Evolutionary conservation across 164 flowering plant genomes (phyloP), one percentile per base, ranked within the genome.

Genomic region (Magnolia sinica): DNA sequence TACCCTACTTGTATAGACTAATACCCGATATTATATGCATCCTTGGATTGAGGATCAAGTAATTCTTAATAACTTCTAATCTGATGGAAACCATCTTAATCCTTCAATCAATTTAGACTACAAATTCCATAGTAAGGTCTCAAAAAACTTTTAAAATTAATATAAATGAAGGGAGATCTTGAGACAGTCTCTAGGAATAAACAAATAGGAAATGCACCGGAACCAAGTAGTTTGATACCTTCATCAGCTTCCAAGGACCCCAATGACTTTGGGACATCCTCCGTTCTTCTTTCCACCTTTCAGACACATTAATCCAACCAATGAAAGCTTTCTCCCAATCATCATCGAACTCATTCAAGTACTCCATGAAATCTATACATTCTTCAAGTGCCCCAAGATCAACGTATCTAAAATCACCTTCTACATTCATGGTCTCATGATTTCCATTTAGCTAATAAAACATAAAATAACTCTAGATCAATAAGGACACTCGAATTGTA

Each of bases 361-460:
- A 87, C 20, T 92, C 92, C 29, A 91, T 78, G 81, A 96, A 96
- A 82, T 82, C 86, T 20, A 74, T 6, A 76, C 97, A 96, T 82
- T 96, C 99, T 65, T 90, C 92, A 83, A 88, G 91, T 55, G 86
- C 98, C 68, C 94, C 91, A 66, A 86, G 75, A 64, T 92, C 91
- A 74, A 93, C 99, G 84, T 88, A 96, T 82, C 99, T 86, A 76
- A 86, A 96, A 83, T 96, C 99, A 55, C 98, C 99, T 86, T 92
- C 98, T 24, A 96, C 95, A 78, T 93, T 96, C 95, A 96, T 93
- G 66, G 98, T 92, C 84, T 93, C 99, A 75, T 96, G 99, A 79
- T 96, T 96, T 63, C 99, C 99, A 74, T 93, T 92, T n/a, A 96
- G 87, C 99, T 93, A 75, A 68, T 65, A 68, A 73, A 16, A 63